Base-by-base conservation (phyloP, 352 stramenopile genomes). In the Pythium dissimile region DNA sequence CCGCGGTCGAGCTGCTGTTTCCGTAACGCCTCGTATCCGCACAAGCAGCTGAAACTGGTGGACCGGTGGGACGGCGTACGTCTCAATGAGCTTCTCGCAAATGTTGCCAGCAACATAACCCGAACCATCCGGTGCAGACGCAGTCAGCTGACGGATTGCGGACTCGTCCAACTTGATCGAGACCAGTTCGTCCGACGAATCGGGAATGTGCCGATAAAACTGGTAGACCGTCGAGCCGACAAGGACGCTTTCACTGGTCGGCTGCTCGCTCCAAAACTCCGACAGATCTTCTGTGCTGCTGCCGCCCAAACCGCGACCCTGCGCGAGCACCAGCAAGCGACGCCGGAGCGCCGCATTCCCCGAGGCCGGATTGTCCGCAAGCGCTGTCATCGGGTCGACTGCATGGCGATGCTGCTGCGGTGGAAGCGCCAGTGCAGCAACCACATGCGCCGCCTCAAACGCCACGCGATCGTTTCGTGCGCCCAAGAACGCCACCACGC, bases 41-140 rank as follows among this genome's bases (percentile, higher is more conserved):
- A 78, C 85, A 18, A 78, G 81, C 12, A 95, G 51, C 32, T 77
- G 68, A 46, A 92, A 95, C 48, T 90, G 81, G n/a, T 90, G 61
- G 38, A 76, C 79, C 16, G 63, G 51, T 15, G 85, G 85, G 2
- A 95, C 72, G 7, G 71, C 54, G 46, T 75, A 66, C 24, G 72
- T 62, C 8, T 69, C 47, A 62, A 89, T 77, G 24, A 95, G 62
- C n/a, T 64, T 45, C 30, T 86, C 78, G 49, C 72, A 89, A 15
- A 72, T 61, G 15, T 66, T 47, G 8, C 44, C 56, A 3, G 39
- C 49, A 24, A 39, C 38, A 23, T 11, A 51, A 11, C 12, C 34
- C 2, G 34, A 34, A 11, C 47, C 35, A 54, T 51, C 35, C 13
- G 30, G 3, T 9, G 15, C 15, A 15, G 38, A 21, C 1, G 24